A percentile compares a stretch with the other conserved stretches of the same genome.
Conservation (phyloP, 2,329 filamentous ascomycete species). For the Claviceps sp. region DNA sequence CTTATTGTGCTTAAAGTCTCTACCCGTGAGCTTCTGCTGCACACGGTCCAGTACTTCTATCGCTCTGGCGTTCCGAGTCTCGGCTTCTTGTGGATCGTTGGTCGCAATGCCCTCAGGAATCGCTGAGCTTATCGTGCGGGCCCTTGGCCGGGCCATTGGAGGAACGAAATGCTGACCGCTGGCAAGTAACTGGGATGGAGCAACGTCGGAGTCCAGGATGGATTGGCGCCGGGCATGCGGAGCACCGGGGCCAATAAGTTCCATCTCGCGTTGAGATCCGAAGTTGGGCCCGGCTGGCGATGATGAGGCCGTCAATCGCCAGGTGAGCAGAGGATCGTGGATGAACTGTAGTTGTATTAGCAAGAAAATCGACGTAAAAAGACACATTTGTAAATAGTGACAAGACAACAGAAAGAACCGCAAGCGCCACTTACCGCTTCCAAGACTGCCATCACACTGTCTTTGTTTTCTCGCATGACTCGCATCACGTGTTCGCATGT, state of each 20-base stretch:
- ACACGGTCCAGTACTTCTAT: conserved; percentile 85
- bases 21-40: conserved; percentile 87
- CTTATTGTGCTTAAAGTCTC: conserved; percentile 76
- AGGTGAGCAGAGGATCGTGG: conserved; percentile 96
- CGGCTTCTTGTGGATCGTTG: conserved; percentile 37
- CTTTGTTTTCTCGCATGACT: conserved; percentile 90
- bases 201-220: conserved; percentile 51
- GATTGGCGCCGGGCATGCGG: conserved; percentile 51
- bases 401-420: neutral
- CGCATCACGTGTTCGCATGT: conserved; percentile 98
- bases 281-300: conserved; percentile 56
- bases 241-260: conserved; percentile 32
- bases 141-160: conserved; percentile 35
- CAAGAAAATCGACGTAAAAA: neutral
- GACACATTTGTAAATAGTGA: neutral
- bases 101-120: conserved; percentile 21
- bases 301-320: conserved; percentile 62
- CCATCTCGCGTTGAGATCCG: conserved; percentile 43
- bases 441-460: conserved; percentile 93
- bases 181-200: conserved; percentile 45
- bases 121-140: conserved; percentile 46
- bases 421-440: conserved; percentile 63
- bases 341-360: conserved; percentile 59
- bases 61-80: conserved; percentile 87
- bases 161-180: conserved; percentile 30